A percentile compares a stretch with the other conserved stretches of the same genome.
phyloP scores from a whole-genome alignment of 1,139 yeast genomes.

The Wickerhamiella pararugosa region DNA sequence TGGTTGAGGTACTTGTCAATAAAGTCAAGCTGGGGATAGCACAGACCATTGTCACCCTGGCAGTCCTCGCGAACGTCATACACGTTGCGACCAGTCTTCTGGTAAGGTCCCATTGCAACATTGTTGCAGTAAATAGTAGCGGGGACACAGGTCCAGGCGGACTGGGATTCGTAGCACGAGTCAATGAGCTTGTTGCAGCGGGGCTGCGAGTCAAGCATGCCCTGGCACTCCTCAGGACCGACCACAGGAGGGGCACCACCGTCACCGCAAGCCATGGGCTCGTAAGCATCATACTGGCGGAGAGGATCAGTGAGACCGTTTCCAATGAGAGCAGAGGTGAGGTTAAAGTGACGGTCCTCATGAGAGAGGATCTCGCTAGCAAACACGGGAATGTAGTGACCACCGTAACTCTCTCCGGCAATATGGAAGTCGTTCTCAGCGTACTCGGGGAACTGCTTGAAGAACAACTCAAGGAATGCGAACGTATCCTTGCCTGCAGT shows the following conservation, averaged over 20 bases:
- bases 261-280: slow-evolving; percentile 95
- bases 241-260: slow-evolving; percentile 55
- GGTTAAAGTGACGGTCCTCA: slow-evolving; percentile 63
- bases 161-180: slow-evolving; percentile 16
- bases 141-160: slow-evolving; percentile 86
- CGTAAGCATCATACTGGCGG: slow-evolving; percentile 74
- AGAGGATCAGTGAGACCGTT: slow-evolving; percentile 92
- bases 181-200: slow-evolving; percentile 3
- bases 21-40: slow-evolving; percentile 59
- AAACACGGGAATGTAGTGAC: slow-evolving; percentile 90
- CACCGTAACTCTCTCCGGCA: slow-evolving; percentile 98
- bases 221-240: slow-evolving; percentile 4
- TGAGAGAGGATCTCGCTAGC: slow-evolving; percentile 77
- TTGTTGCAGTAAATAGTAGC: slow-evolving; percentile 70
- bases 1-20: slow-evolving; percentile 56
- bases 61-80: slow-evolving; percentile 71
- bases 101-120: slow-evolving; percentile 3
- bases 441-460: slow-evolving; percentile 81
- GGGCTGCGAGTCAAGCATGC: slow-evolving; percentile 3
- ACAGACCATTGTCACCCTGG: slow-evolving; percentile 31
- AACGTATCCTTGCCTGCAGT: slow-evolving; percentile 81
- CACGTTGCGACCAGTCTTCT: slow-evolving; percentile 54
- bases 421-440: slow-evolving; percentile 62
- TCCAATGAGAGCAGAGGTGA: slow-evolving; percentile 83
- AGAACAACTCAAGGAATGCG: slow-evolving; percentile 80